Conservation (phyloP, 352 stramenopile species). For the Saprolegnia diclina region DNA sequence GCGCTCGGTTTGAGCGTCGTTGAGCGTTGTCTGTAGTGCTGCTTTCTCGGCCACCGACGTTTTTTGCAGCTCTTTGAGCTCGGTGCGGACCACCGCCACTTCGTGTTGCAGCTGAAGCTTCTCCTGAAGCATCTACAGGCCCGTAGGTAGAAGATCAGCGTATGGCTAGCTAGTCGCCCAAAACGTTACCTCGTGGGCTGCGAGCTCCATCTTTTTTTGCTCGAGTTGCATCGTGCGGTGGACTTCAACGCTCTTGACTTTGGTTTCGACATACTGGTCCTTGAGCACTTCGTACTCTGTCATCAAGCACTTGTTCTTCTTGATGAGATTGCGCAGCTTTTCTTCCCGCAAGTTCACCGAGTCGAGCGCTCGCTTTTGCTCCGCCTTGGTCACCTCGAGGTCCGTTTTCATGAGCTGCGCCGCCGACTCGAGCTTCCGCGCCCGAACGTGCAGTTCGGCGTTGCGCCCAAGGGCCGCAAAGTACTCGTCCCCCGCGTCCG, state of each 20-base stretch:
- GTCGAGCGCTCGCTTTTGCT: conserved; percentile 24
- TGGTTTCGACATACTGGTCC: conserved; percentile 25
- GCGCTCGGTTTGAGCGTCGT: conserved; percentile 9
- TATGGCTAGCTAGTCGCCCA: neutral
- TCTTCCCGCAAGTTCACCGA: conserved; percentile 23
- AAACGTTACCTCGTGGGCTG: conserved; percentile 15
- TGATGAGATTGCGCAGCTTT: conserved; percentile 26
- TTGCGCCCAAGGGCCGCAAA: conserved; percentile 22
- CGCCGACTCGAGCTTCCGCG: conserved; percentile 20
- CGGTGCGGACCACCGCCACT: neutral
- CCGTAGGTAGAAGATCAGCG: neutral
- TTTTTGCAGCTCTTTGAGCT: conserved; percentile 9
- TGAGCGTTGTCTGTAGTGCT: conserved; percentile 7
- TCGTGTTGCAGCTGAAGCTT: conserved; percentile 13
- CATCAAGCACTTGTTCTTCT: conserved; percentile 29
- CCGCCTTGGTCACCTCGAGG: conserved; percentile 16
- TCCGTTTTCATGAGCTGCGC: conserved; percentile 19
- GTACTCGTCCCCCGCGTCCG: conserved; percentile 6
- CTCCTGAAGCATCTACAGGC: conserved; percentile 14
- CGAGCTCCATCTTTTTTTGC: conserved; percentile 12
- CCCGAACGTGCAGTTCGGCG: conserved; percentile 24
- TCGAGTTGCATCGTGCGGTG: conserved; percentile 24
- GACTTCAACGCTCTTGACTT: conserved; percentile 27
- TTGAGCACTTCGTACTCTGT: conserved; percentile 26
- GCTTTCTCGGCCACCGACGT: conserved; percentile 1